Base-by-base conservation (phyloP, 345 rosid genomes). In the Erodium maritimum region DNA sequence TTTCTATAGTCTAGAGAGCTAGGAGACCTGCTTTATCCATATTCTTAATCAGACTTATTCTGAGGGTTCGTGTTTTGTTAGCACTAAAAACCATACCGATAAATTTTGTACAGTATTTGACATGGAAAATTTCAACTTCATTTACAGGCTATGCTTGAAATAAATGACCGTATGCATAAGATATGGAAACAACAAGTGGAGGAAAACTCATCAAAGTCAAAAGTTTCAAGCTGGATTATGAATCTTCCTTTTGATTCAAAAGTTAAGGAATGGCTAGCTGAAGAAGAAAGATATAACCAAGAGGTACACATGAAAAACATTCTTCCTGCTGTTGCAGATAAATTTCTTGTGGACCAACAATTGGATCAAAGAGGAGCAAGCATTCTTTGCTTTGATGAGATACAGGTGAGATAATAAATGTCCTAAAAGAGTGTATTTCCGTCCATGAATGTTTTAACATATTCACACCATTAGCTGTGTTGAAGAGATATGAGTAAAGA, bases 321-420 rank as follows among this genome's bases (percentile, higher is more conserved):
- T 68, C 98, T 91, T 71, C 90, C 86, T 22, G 84, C 88, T 56
- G 93, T 91, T 25, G 98, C 98, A 52, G 96, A 88, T 56, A 74
- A 84, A 71, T 81, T 91, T 71, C 91, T 88, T 54, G 65, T 80
- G 50, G 87, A 82, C 69, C 74, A 67, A 34, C 75, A 81, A 63
- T 73, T 74, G 67, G 73, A 65, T 68, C 67, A 72, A 70, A 76
- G 67, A 57, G 98, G 98, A 65, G 96, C 93, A 14, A 86, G 88
- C 60, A 54, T 88, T 69, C 95, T 86, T 70, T 88, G 98, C 74
- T 91, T 91, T 61, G 96, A 88, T 77, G 95, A 88, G 79, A 86
- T 91, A 71, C 98, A 91, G 91, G 96, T 88, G 70, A 23, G 37
- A 18, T 63, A 52, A 51, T 17, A 53, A 21, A 51, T 34, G 6